Evolutionary conservation across 805 yeast species (phyloP).

Genomic region (Blastobotrys peoriensis): DNA sequence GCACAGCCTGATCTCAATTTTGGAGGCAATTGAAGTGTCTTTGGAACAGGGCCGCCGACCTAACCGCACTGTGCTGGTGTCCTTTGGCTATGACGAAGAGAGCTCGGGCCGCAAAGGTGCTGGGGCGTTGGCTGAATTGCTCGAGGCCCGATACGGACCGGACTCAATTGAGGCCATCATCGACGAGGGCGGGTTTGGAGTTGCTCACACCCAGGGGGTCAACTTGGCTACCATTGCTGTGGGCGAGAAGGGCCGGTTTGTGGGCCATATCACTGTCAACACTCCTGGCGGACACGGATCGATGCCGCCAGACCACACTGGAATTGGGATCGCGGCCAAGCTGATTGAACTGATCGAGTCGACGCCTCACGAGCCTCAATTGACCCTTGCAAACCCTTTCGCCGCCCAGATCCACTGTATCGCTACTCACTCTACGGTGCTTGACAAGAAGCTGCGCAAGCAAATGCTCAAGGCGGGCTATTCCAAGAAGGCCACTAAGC

Average conservation of each 20-base stretch:
- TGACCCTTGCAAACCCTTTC: conserved; percentile 55
- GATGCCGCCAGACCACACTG: conserved; percentile 74
- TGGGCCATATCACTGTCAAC: conserved; percentile 41
- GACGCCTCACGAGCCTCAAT: conserved; percentile 44
- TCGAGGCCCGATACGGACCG: conserved; percentile 52
- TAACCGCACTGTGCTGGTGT: conserved; percentile 54
- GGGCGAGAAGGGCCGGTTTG: conserved; percentile 58
- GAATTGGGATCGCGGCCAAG: conserved; percentile 67
- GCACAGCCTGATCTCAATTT: conserved; percentile 54
- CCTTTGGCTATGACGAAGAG: conserved; percentile 81
- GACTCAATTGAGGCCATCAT: conserved; percentile 56
- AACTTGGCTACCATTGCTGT: conserved; percentile 50
- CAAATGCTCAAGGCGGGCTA: conserved; percentile 16
- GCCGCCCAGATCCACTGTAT: conserved; percentile 53
- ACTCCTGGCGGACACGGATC: conserved; percentile 80
- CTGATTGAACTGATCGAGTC: conserved; percentile 51
- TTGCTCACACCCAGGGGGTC: conserved; percentile 37
- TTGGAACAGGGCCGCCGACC: conserved; percentile 49
- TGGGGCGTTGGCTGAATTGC: conserved; percentile 37
- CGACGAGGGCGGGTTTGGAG: conserved; percentile 61
- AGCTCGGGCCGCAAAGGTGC: conserved; percentile 63
- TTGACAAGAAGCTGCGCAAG: conserved; percentile 25
- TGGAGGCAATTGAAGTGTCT: conserved; percentile 60
- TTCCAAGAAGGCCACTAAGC: conserved; percentile 7
- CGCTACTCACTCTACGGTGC: conserved; percentile 43